phyloP scores from a whole-genome alignment of 768 basidiomycete species.

The Lactifluus subvellereus region DNA sequence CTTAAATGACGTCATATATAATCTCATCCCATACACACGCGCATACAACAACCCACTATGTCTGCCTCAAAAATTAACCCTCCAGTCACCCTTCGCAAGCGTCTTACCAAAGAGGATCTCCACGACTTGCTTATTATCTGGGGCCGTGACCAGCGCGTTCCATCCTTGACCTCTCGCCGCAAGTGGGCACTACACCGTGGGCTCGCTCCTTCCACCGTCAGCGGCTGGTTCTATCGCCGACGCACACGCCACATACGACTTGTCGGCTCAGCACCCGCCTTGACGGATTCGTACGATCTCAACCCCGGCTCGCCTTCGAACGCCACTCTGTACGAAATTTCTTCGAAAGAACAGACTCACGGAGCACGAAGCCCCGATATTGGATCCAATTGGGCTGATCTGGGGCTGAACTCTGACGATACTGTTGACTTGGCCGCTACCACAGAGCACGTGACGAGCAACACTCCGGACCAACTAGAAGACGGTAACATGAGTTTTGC shows the following conservation, averaged over 20 bases:
- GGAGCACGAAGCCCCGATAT: not conserved
- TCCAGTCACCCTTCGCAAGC: not conserved
- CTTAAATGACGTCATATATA: no score
- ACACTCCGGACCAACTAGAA: not conserved
- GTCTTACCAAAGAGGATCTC: not conserved
- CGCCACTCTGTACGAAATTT: not conserved
- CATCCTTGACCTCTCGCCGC: conserved; percentile 8
- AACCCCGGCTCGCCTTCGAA: not conserved
- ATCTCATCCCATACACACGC: no score
- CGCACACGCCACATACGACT: conserved; percentile 1
- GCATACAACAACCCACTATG: not conserved
- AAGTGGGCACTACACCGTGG: conserved; percentile 8
- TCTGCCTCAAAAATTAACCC: no score
- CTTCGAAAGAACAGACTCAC: not conserved
- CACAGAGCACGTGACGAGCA: no score
- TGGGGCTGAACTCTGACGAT: not conserved
- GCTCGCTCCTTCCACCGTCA: not conserved
- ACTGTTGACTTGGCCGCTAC: not conserved
- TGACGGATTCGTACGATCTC: conserved; percentile 2
- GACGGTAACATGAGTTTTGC: not conserved
- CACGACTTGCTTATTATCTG: conserved; percentile 9
- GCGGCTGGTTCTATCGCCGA: conserved; percentile 10
- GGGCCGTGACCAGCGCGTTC: conserved; percentile 8
- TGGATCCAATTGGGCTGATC: not conserved
- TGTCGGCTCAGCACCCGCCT: not conserved